phyloP scores from a whole-genome alignment of 495 filamentous ascomycete genomes.

The Penicillium waksmanii region DNA sequence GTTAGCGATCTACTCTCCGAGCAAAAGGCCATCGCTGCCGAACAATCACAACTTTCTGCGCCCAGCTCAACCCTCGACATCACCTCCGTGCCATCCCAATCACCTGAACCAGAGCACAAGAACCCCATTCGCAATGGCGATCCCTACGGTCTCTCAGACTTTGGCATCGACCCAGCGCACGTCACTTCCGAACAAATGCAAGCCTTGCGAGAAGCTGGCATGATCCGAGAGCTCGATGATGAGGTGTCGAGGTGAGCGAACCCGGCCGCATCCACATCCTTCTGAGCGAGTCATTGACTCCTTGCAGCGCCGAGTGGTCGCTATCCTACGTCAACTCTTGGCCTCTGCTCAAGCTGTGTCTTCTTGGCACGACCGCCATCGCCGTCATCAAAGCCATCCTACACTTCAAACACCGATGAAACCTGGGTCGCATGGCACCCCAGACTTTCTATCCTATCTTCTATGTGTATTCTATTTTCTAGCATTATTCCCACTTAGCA shows the following conservation, averaged over 20 bases:
- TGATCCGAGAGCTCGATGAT: neutral
- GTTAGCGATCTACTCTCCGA: neutral
- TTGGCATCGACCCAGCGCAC: conserved; percentile 3
- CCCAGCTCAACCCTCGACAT: neutral
- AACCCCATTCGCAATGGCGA: neutral
- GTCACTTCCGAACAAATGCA: neutral
- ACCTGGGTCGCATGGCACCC: neutral
- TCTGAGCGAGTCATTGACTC: conserved; percentile 3
- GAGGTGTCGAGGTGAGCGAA: neutral
- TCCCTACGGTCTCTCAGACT: neutral
- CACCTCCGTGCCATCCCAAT: neutral
- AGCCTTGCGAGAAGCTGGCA: neutral
- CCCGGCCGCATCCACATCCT: neutral
- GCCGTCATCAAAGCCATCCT: neutral
- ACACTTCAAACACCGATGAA: neutral
- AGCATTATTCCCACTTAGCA: neutral
- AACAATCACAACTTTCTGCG: neutral
- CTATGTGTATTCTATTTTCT: neutral
- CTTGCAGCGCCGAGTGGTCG: neutral
- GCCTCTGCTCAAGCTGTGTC: conserved; percentile 2
- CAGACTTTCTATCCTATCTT: neutral
- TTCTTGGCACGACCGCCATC: neutral
- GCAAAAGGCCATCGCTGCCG: neutral
- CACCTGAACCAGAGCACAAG: neutral
- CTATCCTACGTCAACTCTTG: neutral